These are phyloP conservation scores for Bruguiera sexangula DNA, from an alignment of 345 rosid genomes.

Conservation along the genomic window DNA sequence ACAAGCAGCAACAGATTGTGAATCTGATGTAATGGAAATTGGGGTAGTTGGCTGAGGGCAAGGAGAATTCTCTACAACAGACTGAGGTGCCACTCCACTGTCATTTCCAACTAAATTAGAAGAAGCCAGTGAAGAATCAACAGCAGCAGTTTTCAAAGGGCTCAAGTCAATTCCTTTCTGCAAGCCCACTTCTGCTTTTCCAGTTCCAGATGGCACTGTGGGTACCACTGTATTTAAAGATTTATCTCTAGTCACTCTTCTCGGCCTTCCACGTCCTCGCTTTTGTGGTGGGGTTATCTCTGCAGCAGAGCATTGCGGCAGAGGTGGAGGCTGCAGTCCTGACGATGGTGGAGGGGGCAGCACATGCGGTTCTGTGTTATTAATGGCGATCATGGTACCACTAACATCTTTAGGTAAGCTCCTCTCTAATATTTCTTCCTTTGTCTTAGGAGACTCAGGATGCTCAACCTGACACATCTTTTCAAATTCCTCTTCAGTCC, in stretches of 20 bases:
- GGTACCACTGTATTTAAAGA: conserved; percentile 32
- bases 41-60: conserved; percentile 27
- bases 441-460: conserved; percentile 59
- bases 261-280: conserved; percentile 95
- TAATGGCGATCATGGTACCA: conserved; percentile 17
- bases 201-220: conserved; percentile 32
- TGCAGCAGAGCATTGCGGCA: conserved; percentile 30
- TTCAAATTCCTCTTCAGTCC: conserved; percentile 95
- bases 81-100: conserved; percentile 22
- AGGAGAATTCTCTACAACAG: conserved; percentile 22
- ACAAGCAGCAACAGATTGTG: conserved; percentile 34
- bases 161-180: conserved; percentile 34
- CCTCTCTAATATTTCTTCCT: conserved; percentile 46
- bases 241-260: conserved; percentile 50
- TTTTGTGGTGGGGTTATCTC: conserved; percentile 73
- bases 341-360: conserved; percentile 19
- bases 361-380: conserved; percentile 30
- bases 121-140: conserved; percentile 27
- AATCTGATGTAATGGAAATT: conserved; percentile 27
- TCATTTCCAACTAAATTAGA: conserved; percentile 21
- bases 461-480: conserved; percentile 79
- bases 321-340: conserved; percentile 26
- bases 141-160: conserved; percentile 26
- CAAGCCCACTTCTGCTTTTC: conserved; percentile 34
- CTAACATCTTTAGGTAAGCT: conserved; percentile 40